Conservation (phyloP, 2,329 filamentous ascomycete genomes). For the Fusarium siculi region DNA sequence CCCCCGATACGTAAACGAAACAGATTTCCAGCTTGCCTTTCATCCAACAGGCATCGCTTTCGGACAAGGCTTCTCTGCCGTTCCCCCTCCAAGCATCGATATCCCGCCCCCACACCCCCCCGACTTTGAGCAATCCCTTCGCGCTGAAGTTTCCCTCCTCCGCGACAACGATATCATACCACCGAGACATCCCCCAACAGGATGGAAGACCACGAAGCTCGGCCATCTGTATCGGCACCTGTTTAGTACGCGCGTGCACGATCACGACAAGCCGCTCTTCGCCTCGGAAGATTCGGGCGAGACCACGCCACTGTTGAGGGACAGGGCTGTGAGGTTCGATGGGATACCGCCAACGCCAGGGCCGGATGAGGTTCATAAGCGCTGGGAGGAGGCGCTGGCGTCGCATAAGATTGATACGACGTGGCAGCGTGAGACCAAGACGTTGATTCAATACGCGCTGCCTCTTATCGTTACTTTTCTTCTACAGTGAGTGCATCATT, state of each 20-base stretch:
- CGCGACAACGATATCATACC: constrained; percentile 39
- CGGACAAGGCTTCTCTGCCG: constrained; percentile 33
- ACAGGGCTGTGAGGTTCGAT: not conserved
- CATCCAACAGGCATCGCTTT: constrained; percentile 34
- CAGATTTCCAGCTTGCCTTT: constrained; percentile 34
- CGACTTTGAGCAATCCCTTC: constrained; percentile 33
- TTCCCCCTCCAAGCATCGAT: constrained; percentile 28
- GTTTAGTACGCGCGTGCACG: constrained; percentile 25
- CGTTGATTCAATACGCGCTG: constrained; percentile 74
- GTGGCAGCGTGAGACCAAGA: constrained; percentile 87
- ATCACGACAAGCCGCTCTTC: constrained; percentile 18
- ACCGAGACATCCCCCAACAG: not conserved
- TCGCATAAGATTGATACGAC: constrained; percentile 84
- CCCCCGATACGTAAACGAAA: not conserved
- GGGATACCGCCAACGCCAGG: constrained; percentile 16
- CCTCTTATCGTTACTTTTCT: constrained; percentile 74
- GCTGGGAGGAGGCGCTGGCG: constrained; percentile 82
- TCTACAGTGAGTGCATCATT: too few relatives aligned
- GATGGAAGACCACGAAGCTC: constrained; percentile 1
- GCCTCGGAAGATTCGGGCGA: constrained; percentile 6
- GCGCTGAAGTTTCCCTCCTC: constrained; percentile 28
- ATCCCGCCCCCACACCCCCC: constrained; percentile 33
- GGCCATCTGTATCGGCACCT: constrained; percentile 23
- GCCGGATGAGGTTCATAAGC: constrained; percentile 33
- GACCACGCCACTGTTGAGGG: constrained; percentile 12